A percentile compares a stretch with the other conserved stretches of the same genome.
Conservation (phyloP, 345 rosid species). For the Eucalyptus pumila region DNA sequence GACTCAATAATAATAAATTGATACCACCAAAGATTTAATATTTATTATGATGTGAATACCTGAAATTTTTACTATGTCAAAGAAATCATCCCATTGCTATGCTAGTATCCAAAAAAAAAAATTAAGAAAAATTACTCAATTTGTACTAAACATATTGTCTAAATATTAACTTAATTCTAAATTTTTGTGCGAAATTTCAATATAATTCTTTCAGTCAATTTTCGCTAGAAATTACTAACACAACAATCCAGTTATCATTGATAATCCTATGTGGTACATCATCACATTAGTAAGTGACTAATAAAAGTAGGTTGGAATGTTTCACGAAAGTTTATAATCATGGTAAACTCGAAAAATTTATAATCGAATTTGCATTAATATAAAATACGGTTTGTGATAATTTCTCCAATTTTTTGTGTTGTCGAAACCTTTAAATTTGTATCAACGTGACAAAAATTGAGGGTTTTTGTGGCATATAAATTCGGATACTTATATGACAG, state of each 20-base stretch:
- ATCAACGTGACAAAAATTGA: too few species aligned
- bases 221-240: accelerated
- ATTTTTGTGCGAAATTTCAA: accelerated
- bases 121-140: too few species aligned
- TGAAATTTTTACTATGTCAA: background rate
- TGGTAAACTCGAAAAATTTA: background rate
- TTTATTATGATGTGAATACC: background rate
- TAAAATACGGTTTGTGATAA: background rate
- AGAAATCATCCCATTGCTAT: accelerated
- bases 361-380: accelerated
- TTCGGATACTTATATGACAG: too few species aligned
- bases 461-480: too few species aligned
- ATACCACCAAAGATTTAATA: background rate
- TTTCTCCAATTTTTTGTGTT: accelerated
- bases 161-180: background rate
- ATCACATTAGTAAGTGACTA: accelerated
- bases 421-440: background rate
- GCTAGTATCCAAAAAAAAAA: too few species aligned
- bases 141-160: too few species aligned
- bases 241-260: accelerated
- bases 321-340: accelerated
- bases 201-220: accelerated
- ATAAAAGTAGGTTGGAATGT: accelerated
- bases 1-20: background rate
- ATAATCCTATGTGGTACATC: background rate